Evolutionary conservation across 345 rosid species (phyloP).

Genomic region (Adansonia digitata): DNA sequence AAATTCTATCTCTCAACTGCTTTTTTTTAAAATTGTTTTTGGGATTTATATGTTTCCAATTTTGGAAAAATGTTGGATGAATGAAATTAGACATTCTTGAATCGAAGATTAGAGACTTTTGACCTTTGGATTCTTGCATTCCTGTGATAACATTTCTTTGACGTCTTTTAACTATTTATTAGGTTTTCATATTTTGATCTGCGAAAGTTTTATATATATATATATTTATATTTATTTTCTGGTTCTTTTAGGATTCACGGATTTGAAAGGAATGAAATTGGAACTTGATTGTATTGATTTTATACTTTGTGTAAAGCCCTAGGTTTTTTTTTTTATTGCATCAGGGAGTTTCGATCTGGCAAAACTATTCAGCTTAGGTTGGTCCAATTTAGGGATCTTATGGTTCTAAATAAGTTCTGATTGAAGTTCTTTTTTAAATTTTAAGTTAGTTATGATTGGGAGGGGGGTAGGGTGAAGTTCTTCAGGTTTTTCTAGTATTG

Average conservation of each 20-base stretch:
- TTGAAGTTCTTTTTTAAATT: background rate
- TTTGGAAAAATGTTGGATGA: background rate
- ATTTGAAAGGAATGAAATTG: background rate
- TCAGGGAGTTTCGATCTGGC: too few relatives aligned
- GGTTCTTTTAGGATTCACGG: background rate
- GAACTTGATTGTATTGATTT: background rate
- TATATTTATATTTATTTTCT: too few relatives aligned
- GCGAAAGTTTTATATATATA: background rate
- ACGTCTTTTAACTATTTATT: background rate
- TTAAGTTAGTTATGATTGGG: background rate
- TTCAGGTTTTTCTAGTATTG: background rate
- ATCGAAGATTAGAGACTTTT: constrained; percentile 14
- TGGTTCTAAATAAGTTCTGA: background rate
- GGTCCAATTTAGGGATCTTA: constrained; percentile 6
- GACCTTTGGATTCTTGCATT: constrained; percentile 15
- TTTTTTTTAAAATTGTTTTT: background rate
- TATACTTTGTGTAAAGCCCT: constrained; percentile 18
- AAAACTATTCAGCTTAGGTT: constrained; percentile 4
- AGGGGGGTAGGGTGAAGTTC: background rate
- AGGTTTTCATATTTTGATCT: constrained; percentile 18
- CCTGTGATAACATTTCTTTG: background rate
- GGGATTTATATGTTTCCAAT: constrained; percentile 3
- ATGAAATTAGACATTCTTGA: background rate
- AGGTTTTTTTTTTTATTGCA: too few relatives aligned
- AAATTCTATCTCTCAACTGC: background rate